Base-by-base conservation (phyloP, 2,329 filamentous ascomycete genomes). In the Colletotrichum sansevieriae region DNA sequence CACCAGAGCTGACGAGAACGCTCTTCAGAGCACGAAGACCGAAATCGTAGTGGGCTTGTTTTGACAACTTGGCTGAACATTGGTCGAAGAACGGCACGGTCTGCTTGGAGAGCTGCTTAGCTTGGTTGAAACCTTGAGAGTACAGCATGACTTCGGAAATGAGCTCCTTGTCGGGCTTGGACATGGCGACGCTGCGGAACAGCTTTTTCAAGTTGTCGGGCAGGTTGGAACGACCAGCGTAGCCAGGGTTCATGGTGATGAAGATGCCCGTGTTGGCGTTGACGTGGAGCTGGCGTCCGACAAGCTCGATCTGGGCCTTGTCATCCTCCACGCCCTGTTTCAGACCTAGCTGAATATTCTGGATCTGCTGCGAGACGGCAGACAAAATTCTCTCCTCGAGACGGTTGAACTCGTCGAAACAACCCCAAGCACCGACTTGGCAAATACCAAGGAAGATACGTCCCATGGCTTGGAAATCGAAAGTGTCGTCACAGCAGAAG, bases 101-200 rank as follows among this genome's bases (percentile, higher is more conserved):
- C 75, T 98, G 94, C 77, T 95, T 96, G 2, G 96, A 97, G 5
- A 99, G 85, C 68, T 91, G 85, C 82, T 98, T 99, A 41, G 96
- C 96, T 79, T 97, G 94, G 75, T 93, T 97, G 85, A 99, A 99
- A 76, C 96, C 96, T 80, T 99, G 96, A 1, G 97, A 99, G 86
- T 98, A 99, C 41, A 99, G 89, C 97, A 99, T 99, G 75, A 99
- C 96, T 83, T 99, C 96, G 41, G 96, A 94, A 81, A 99, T 99
- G 66, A 99, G 91, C 80, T 99, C 97, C 81, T 99, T 99, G 84
- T 99, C 97, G 1, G 96, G 96, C 82, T 98, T 99, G 11, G 96
- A 99, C 96, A 99, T 99, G 71, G 96, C 96, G 59, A 99, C 95
- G 76, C 96, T 99, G 78, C 97, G 91, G 89, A 99, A 99, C 46